Evolutionary conservation across 805 yeast genomes (phyloP).

Genomic region (Wickerhamomyces hampshirensis): DNA sequence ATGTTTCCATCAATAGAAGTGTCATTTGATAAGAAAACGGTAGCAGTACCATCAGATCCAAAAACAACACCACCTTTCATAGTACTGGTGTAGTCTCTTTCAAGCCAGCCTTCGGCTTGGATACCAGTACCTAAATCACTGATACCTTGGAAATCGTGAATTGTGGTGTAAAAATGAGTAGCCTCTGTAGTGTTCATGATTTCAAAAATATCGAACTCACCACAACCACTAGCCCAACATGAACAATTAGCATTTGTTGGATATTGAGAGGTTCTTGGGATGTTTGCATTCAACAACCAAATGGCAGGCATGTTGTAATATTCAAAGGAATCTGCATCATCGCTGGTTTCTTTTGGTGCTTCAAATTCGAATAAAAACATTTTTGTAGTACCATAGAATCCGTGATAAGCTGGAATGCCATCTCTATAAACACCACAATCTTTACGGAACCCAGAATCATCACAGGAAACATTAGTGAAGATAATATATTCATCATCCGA

Average conservation of each 20-base stretch:
- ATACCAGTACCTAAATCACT: slow-evolving; percentile 59
- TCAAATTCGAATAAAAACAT: slow-evolving; percentile 69
- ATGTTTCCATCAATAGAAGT: slow-evolving; percentile 46
- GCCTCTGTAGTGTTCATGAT: slow-evolving; percentile 59
- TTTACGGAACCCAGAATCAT: slow-evolving; percentile 43
- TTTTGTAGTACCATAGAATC: slow-evolving; percentile 60
- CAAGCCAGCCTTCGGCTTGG: slow-evolving; percentile 48
- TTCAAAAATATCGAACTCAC: slow-evolving; percentile 76
- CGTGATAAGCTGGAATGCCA: slow-evolving; percentile 74
- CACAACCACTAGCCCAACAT: slow-evolving; percentile 76
- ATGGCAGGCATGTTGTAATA: slow-evolving; percentile 67
- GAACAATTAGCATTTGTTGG: slow-evolving; percentile 59
- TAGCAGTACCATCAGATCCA: slow-evolving; percentile 53
- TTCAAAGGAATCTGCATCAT: slow-evolving; percentile 23
- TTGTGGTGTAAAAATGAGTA: slow-evolving; percentile 53
- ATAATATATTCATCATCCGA: slow-evolving; percentile 60
- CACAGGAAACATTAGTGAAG: slow-evolving; percentile 56
- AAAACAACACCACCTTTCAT: slow-evolving; percentile 74
- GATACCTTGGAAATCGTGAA: slow-evolving; percentile 75
- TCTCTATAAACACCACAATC: slow-evolving; percentile 73
- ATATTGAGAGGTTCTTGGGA: slow-evolving; percentile 73
- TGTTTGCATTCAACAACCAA: slow-evolving; percentile 69
- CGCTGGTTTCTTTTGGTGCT: slow-evolving; percentile 52
- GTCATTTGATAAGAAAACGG: slow-evolving; percentile 54
- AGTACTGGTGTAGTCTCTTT: slow-evolving; percentile 43